phyloP scores from a whole-genome alignment of 2,329 filamentous ascomycete genomes.

The Penicillium sp. region DNA sequence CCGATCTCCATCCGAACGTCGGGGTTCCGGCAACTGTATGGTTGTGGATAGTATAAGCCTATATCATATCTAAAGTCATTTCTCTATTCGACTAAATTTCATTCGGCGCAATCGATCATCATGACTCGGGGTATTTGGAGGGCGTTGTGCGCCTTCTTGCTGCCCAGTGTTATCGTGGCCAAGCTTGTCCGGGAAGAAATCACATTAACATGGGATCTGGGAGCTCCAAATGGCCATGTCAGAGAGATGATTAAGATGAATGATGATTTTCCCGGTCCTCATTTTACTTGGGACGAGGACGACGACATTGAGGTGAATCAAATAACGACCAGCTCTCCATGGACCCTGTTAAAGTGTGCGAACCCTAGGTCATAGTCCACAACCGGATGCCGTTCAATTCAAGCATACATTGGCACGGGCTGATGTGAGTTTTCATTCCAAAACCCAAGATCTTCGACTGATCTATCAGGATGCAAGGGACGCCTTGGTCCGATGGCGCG shows the following conservation, averaged over 20 bases:
- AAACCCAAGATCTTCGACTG: background rate
- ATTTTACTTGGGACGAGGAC: constrained; percentile 13
- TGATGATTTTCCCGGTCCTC: constrained; percentile 13
- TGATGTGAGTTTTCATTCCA: constrained; percentile 8
- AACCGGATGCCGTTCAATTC: constrained; percentile 19
- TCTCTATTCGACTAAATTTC: too few relatives aligned
- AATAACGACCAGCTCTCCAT: background rate
- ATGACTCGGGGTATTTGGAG: background rate
- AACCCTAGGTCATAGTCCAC: constrained; percentile 10
- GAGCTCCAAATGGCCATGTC: background rate
- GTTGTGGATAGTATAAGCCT: background rate
- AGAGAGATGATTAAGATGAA: constrained; percentile 15
- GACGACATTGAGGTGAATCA: constrained; percentile 9
- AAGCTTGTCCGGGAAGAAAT: background rate
- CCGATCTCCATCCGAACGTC: background rate
- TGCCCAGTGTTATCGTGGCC: background rate
- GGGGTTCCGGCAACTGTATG: background rate
- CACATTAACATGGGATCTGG: background rate
- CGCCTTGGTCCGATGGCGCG: background rate
- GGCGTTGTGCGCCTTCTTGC: background rate
- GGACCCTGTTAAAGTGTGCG: background rate
- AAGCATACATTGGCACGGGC: constrained; percentile 19
- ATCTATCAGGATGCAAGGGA: background rate
- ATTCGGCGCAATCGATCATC: background rate
- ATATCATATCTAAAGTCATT: background rate